phyloP scores from a whole-genome alignment of 2,329 filamentous ascomycete genomes.

The Chaetomiaceae sp. region DNA sequence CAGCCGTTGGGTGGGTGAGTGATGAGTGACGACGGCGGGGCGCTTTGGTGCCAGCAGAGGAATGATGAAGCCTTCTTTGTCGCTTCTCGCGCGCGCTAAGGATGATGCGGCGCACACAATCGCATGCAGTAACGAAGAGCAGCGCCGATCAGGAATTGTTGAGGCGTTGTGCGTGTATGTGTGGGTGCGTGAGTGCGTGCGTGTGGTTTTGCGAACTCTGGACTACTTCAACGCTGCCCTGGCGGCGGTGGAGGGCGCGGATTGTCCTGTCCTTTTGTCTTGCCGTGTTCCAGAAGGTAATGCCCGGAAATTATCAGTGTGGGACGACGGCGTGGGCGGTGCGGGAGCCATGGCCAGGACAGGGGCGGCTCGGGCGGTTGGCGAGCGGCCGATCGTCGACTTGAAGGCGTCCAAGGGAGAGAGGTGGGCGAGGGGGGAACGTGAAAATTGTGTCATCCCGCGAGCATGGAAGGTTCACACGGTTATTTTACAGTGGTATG shows the following conservation, averaged over 20 bases:
- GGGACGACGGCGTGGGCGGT: conserved; percentile 20
- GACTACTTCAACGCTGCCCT: conserved; percentile 7
- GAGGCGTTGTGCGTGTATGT: neutral
- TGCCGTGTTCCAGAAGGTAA: conserved; percentile 17
- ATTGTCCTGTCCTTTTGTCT: conserved; percentile 14
- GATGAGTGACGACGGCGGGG: neutral
- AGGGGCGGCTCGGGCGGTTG: conserved; percentile 15
- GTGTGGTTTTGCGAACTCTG: too few species aligned
- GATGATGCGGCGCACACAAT: neutral
- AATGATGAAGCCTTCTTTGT: neutral
- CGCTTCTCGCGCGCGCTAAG: too few species aligned
- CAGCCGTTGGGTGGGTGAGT: too few species aligned
- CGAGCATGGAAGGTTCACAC: too few species aligned
- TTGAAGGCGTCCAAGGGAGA: too few species aligned
- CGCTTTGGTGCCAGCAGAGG: too few species aligned
- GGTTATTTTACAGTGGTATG: too few species aligned
- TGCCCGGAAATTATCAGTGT: conserved; percentile 25
- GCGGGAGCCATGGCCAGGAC: conserved; percentile 17
- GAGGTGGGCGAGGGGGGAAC: neutral
- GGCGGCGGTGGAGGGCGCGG: conserved; percentile 3
- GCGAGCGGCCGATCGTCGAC: neutral
- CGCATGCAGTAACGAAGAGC: neutral
- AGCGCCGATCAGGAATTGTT: neutral
- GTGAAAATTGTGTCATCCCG: conserved; percentile 17
- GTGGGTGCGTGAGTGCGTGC: neutral